Base-by-base conservation (phyloP, 1,284 basidiomycete species). In the Puccinia sorghi region DNA sequence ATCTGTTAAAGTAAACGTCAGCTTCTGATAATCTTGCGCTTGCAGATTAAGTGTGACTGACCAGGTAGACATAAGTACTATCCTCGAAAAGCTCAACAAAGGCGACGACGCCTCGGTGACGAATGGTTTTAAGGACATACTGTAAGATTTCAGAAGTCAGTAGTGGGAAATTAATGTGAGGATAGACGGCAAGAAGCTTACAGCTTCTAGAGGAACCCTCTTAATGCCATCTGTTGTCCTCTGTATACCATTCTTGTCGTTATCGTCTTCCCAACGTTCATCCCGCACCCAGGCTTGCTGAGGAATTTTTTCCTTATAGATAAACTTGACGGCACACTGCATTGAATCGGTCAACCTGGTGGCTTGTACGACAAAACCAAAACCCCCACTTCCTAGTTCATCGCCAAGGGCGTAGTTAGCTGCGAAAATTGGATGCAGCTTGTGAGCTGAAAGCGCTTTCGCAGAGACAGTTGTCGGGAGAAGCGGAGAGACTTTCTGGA, bases 281-380 rank as follows among this genome's bases (percentile, higher is more conserved):
- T 84, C 79, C 25, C 81, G 80, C 48, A 84, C 79, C 83, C 82
- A 84, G 22, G 81, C 80, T 63, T 84, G 83, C 2, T 80, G 80
- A 0, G 83, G 83, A 59, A 84, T 82, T 80, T 83, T 83, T 72
- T 83, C 81, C 79, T 83, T 83, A 77, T 82, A 84, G 80, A 84
- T 84, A 71, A 84, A 84, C 80, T 84, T 84, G 76, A 83, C 82
- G 1, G 83, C 83, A 3, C 83, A 83, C 11, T 81, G 80, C 59
- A 81, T 39, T 11, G 70, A 72, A 76, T 84, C 83, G 11, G 13
- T 15, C 25, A 80, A 80, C 69, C 82, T 81, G 56, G 70, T 77
- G 7, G 83, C 83, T n/a, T 81, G 80, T 48, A 84, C 83, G 17
- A 84, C 83, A 66, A 84, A 84, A 57, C 83, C 83, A 61, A 83